Conservation (phyloP, 148 eudicot genomes). For the Rhododendron vialii region DNA sequence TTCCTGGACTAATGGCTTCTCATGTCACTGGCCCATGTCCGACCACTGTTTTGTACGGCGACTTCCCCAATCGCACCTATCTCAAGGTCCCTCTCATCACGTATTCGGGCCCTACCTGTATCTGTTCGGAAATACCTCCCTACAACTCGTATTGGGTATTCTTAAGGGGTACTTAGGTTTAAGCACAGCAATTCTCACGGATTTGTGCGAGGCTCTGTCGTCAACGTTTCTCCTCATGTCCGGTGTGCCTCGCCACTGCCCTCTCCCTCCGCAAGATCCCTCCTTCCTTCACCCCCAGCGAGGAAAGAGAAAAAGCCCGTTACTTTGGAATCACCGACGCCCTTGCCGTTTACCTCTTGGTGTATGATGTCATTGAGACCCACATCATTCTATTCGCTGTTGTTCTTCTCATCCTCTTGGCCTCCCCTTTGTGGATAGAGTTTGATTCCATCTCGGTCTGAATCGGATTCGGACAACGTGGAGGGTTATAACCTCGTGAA, state of each 20-base stretch:
- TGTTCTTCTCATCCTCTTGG: slow-evolving; percentile 46
- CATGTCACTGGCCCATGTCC: no score
- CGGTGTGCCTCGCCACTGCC: slow-evolving; percentile 48
- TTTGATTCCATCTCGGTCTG: slow-evolving; percentile 16
- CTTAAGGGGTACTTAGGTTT: no score
- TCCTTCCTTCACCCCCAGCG: slow-evolving; percentile 30
- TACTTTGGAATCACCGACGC: slow-evolving; percentile 48
- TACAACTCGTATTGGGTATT: no score
- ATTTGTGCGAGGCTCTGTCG: background rate
- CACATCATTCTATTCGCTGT: slow-evolving; percentile 38
- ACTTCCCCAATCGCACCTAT: no score
- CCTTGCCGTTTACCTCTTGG: slow-evolving; percentile 60
- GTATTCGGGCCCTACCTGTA: no score
- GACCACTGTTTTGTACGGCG: no score
- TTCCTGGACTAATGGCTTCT: no score
- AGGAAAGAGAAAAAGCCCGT: slow-evolving; percentile 36
- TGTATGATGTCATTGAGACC: slow-evolving; percentile 41
- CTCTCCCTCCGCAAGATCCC: slow-evolving; percentile 45
- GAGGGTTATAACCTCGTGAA: slow-evolving; percentile 22
- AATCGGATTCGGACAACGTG: slow-evolving; percentile 8
- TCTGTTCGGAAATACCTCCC: no score
- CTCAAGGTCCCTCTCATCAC: no score
- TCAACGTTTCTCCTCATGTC: slow-evolving; percentile 51
- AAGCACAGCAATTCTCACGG: no score
- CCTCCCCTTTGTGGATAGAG: slow-evolving; percentile 43